Evolutionary conservation across 176 grass and related monocot genomes (phyloP), one percentile per base, ranked within the genome.

Genomic region (Phyllostachys edulis): DNA sequence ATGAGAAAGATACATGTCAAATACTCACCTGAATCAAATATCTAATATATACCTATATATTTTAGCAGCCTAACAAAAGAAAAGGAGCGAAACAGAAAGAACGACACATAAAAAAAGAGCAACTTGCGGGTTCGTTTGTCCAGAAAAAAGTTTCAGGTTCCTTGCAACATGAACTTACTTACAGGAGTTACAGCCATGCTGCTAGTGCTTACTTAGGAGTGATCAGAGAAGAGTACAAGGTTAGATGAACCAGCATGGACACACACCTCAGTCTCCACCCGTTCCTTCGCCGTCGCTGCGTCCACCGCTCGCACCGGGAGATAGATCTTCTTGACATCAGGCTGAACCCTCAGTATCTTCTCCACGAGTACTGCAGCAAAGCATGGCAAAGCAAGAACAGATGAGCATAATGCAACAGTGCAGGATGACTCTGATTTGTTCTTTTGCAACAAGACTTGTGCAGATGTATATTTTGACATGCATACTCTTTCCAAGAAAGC

Each of bases 401-500:
- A 21, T 60, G 23, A 75, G 69, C 17, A 80, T 26, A 46, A 63
- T 46, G 63, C 62, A 77, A 9, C 71, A 74, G 17, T 62, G 59
- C 59, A 62, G 10, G 59, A 0, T 62, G 23, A 62, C 59, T 27
- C 59, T 27, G 24, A 27, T 29, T 55, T 27, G 46, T 14, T 70
- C 42, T 36, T 46, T 15, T 66, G 77, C 44, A 34, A 3, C 36
- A 54, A 60, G 27, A 23, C 36, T n/a, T 51, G 76, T 60, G 13
- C 21, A 75, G 5, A 44, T 39, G n/a, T 7, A 65, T 8, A 69
- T 69, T 20, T 18, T 23, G 23, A 54, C 15, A 47, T 38, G 75
- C 85, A 34, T 92, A 97, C 95, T 89, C 88, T 94, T 97, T 38
- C 88, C 95, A 40, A 94, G 88, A 55, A 97, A 97, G 18, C 95